Percentiles rank a stretch among this genome's conserved stretches.
These are phyloP conservation scores for Steccherinum ochraceum DNA, from an alignment of 768 basidiomycete genomes.

Conservation along the genomic window DNA sequence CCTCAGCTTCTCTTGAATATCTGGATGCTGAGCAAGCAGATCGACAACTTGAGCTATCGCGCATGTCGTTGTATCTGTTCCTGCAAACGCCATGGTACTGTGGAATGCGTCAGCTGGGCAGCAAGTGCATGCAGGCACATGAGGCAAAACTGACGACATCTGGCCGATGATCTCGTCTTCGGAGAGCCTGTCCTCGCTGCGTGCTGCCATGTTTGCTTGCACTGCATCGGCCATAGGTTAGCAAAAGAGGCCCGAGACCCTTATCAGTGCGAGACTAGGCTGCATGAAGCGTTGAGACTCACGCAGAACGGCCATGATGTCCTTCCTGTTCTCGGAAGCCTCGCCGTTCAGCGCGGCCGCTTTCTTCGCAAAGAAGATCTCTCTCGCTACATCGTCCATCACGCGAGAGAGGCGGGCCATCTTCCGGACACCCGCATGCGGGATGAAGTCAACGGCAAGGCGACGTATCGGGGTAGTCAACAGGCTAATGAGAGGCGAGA, in stretches of 20 bases:
- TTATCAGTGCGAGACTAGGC: neutral
- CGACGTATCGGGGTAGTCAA: neutral
- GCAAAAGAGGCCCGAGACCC: too few species aligned
- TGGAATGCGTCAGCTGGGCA: too few species aligned
- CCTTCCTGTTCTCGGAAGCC: conserved; percentile 16
- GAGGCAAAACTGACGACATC: conserved; percentile 23
- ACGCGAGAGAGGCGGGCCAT: conserved; percentile 1
- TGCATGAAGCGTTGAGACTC: conserved; percentile 6
- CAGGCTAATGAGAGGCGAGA: neutral
- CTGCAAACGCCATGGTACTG: conserved; percentile 21
- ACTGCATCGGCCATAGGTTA: conserved; percentile 20
- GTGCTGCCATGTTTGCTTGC: conserved; percentile 24
- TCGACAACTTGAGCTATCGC: conserved; percentile 15
- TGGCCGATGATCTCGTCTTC: conserved; percentile 32
- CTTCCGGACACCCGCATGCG: neutral
- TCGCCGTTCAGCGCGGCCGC: conserved; percentile 16
- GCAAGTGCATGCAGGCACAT: too few species aligned
- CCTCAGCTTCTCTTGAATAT: conserved; percentile 20
- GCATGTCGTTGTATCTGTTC: conserved; percentile 21
- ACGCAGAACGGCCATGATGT: conserved; percentile 37
- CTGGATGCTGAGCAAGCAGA: conserved; percentile 15
- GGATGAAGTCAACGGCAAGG: neutral
- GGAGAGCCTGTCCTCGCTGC: conserved; percentile 26
- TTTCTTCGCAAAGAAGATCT: conserved; percentile 26
- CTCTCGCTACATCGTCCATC: conserved; percentile 24